Conservation (phyloP, 441 rosid genomes). For the Gossypium schwendimanii region DNA sequence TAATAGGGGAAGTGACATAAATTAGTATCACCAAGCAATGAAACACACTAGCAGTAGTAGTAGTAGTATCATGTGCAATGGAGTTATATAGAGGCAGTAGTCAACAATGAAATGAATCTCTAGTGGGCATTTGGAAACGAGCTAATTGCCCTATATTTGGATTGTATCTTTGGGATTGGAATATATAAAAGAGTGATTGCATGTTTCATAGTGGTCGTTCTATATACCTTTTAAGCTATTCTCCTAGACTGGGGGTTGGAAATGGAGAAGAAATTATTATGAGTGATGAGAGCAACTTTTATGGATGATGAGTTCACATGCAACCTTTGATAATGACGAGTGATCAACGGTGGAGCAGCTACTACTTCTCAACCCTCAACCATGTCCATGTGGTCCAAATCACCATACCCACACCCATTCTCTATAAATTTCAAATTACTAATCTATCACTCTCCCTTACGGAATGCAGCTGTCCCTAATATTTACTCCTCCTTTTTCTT, state of each 20-base stretch:
- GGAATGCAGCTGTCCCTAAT: constrained; percentile 10
- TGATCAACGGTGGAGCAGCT: not conserved
- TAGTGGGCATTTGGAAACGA: constrained; percentile 11
- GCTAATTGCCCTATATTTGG: constrained; percentile 17
- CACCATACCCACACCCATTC: not conserved
- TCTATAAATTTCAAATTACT: constrained; percentile 21
- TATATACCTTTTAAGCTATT: not conserved
- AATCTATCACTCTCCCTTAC: constrained; percentile 19
- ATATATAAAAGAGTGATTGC: not conserved
- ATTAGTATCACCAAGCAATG: not conserved
- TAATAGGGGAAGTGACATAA: too few species aligned
- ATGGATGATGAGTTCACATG: constrained; percentile 11
- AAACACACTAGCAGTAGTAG: not conserved
- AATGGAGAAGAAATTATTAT: not conserved
- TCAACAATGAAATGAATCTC: constrained; percentile 44
- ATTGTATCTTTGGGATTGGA: not conserved
- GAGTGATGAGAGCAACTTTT: not conserved
- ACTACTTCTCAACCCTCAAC: not conserved
- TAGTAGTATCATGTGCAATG: not conserved
- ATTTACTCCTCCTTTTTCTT: not conserved
- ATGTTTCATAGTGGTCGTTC: not conserved
- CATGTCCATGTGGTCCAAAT: constrained; percentile 23
- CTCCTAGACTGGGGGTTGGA: too few species aligned
- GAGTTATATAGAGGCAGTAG: constrained; percentile 22
- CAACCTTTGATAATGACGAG: constrained; percentile 9